Evolutionary conservation across 805 yeast species (phyloP).

Genomic region (Candida ficus): DNA sequence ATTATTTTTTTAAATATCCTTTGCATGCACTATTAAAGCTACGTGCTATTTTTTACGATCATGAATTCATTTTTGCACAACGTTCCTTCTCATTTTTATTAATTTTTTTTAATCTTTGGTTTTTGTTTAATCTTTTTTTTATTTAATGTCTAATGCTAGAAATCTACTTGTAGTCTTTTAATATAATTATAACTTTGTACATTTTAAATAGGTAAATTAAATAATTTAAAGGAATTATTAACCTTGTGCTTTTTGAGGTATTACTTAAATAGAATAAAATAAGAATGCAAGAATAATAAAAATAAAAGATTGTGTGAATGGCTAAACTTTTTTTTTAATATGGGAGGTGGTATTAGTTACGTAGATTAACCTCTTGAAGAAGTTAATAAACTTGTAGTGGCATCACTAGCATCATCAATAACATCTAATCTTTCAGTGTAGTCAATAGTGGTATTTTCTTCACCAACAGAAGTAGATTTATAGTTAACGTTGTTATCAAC

Average conservation of each 20-base stretch:
- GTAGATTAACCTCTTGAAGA: constrained; percentile 11
- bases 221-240: no score
- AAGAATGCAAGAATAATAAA: no score
- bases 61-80: background rate
- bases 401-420: constrained; percentile 15
- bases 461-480: constrained; percentile 6
- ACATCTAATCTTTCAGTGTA: constrained; percentile 2
- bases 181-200: background rate
- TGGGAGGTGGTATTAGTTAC: no score
- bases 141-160: constrained; percentile 2
- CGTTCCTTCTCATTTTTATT: no score
- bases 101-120: background rate
- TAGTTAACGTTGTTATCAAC: constrained; percentile 31
- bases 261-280: background rate
- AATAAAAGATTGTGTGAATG: no score
- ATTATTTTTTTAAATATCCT: no score
- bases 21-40: no score
- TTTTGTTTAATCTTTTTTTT: background rate
- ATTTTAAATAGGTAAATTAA: no score
- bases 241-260: no score
- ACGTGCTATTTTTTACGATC: background rate
- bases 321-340: no score
- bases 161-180: background rate
- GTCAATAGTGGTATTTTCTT: constrained; percentile 4
- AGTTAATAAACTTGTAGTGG: constrained; percentile 15